Percentiles rank a stretch among this genome's conserved stretches.
phyloP scores from a whole-genome alignment of 495 filamentous ascomycete genomes.

The Penicillium mononematosum region DNA sequence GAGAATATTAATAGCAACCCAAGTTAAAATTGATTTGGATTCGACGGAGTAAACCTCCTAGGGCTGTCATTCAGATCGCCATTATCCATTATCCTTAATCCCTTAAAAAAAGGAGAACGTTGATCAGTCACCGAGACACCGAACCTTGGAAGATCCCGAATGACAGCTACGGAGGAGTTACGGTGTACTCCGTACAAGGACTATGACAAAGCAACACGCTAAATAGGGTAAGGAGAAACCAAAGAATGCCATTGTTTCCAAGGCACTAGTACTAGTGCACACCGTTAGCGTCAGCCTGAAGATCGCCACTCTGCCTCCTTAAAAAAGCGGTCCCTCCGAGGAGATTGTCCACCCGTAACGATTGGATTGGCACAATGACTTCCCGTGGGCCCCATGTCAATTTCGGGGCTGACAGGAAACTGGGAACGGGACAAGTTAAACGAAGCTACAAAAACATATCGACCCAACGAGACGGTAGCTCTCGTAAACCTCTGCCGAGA shows the following conservation, averaged over 20 bases:
- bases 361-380: neutral
- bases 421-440: neutral
- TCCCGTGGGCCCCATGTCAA: neutral
- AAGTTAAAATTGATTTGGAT: no score
- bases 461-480: slow-evolving; percentile 1
- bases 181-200: no score
- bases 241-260: neutral
- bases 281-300: neutral
- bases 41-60: no score
- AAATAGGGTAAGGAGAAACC: neutral
- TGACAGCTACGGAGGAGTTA: no score
- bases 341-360: neutral
- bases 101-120: no score
- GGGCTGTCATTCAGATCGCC: no score
- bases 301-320: neutral
- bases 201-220: no score
- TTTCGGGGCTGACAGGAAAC: neutral
- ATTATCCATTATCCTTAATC: no score
- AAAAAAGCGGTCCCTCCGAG: no score
- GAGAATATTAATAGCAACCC: no score
- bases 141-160: no score
- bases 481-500: neutral
- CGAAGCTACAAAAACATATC: neutral
- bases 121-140: no score
- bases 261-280: neutral